Conservation (phyloP, 2,329 filamentous ascomycete genomes). For the Penicillium fuscoglaucum region DNA sequence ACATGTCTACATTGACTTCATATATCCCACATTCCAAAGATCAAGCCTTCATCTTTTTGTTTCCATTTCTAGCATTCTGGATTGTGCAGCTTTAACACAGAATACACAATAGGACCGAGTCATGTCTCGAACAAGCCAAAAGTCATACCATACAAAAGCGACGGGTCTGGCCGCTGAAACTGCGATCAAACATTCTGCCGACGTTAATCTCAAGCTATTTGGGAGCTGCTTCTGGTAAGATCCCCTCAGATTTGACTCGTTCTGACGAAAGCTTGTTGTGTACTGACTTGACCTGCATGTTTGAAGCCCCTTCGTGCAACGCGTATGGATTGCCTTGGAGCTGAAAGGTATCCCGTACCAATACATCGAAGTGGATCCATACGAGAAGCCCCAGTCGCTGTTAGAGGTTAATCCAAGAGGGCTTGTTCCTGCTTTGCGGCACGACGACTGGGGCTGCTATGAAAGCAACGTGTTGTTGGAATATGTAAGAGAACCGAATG, state of each 20-base stretch:
- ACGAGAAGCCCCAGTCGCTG: slow-evolving; percentile 68
- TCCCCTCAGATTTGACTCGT: background rate
- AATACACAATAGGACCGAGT: slow-evolving; percentile 26
- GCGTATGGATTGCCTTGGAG: slow-evolving; percentile 86
- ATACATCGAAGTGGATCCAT: slow-evolving; percentile 83
- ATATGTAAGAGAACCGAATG: slow-evolving; percentile 61
- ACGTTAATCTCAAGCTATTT: slow-evolving; percentile 72
- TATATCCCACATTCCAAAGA: background rate
- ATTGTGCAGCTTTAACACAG: slow-evolving; percentile 15
- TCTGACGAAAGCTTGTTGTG: background rate
- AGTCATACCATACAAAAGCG: slow-evolving; percentile 69
- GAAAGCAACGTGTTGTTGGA: slow-evolving; percentile 82
- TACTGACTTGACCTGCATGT: slow-evolving; percentile 5
- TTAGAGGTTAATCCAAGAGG: slow-evolving; percentile 75
- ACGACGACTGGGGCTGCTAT: slow-evolving; percentile 78
- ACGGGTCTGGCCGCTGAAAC: slow-evolving; percentile 70
- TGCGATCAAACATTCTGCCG: slow-evolving; percentile 67
- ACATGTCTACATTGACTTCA: slow-evolving; percentile 12
- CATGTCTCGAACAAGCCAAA: slow-evolving; percentile 58
- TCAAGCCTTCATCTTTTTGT: background rate
- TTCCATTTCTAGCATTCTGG: slow-evolving; percentile 6
- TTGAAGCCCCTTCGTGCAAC: slow-evolving; percentile 78
- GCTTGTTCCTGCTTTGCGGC: slow-evolving; percentile 72
- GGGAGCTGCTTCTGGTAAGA: slow-evolving; percentile 77
- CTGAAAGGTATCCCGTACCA: slow-evolving; percentile 76